A percentile compares a stretch with the other conserved stretches of the same genome.
phyloP scores from a whole-genome alignment of 2,329 filamentous ascomycete genomes.

The Penicillium frequentans region DNA sequence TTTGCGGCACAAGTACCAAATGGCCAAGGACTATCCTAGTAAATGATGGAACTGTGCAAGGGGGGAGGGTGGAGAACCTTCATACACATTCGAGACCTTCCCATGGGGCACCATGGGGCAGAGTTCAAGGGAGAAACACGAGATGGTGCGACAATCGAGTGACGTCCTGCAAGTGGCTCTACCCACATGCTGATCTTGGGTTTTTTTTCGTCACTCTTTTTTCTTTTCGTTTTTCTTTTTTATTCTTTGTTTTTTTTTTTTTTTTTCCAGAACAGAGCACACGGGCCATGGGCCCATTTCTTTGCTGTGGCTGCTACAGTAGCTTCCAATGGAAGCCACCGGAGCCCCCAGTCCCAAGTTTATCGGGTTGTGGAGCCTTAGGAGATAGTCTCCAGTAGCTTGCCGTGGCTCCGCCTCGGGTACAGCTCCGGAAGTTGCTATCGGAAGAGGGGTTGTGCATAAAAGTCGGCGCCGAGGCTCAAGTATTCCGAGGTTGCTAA shows the following conservation, averaged over 20 bases:
- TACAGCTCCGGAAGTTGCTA: conserved; percentile 6
- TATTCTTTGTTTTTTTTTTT: too few relatives aligned
- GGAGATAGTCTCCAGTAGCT: conserved; percentile 9
- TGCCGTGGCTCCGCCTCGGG: conserved; percentile 11
- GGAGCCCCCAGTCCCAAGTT: conserved; percentile 11
- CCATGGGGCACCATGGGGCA: neutral
- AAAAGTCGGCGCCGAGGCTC: conserved; percentile 1
- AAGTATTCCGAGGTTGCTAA: conserved; percentile 2
- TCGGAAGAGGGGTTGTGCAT: neutral
- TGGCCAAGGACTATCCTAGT: neutral
- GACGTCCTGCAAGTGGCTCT: conserved; percentile 6
- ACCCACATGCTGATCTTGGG: conserved; percentile 12
- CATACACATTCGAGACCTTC: conserved; percentile 1
- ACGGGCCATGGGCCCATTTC: conserved; percentile 8
- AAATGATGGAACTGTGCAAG: neutral
- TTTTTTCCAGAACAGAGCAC: neutral
- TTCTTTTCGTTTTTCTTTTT: neutral
- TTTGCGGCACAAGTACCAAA: neutral
- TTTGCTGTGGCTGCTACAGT: conserved; percentile 3
- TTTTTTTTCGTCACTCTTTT: neutral
- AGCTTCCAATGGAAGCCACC: conserved; percentile 6
- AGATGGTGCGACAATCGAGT: conserved; percentile 19
- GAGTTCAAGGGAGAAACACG: conserved; percentile 8
- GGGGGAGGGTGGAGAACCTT: neutral
- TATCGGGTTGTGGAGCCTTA: conserved; percentile 19